These are phyloP conservation scores for Aspergillus clavatus DNA, from an alignment of 2,329 filamentous ascomycete genomes.

Conservation along the genomic window DNA sequence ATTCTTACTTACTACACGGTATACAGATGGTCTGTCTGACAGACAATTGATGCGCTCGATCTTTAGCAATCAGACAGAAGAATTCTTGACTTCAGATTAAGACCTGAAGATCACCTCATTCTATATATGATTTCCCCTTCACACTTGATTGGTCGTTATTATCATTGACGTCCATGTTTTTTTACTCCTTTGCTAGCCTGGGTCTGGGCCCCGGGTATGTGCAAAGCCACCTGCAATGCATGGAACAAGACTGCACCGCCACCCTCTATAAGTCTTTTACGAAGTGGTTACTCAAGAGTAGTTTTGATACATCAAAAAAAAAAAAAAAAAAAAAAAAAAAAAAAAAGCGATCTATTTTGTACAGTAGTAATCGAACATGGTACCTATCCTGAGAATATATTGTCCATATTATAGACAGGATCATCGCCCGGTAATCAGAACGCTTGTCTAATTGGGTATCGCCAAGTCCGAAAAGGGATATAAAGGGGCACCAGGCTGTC, in stretches of 20 bases:
- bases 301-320: neutral
- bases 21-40: too few relatives aligned
- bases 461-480: conserved; percentile 2
- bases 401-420: neutral
- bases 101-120: too few relatives aligned
- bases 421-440: neutral
- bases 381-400: neutral
- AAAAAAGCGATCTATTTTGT: too few relatives aligned
- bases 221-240: conserved; percentile 2
- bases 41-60: too few relatives aligned
- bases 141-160: too few relatives aligned
- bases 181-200: neutral
- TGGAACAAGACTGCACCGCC: conserved; percentile 17
- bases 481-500: neutral
- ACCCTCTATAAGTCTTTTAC: conserved; percentile 7
- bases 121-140: too few relatives aligned
- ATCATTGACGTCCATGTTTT: too few relatives aligned
- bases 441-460: conserved; percentile 4
- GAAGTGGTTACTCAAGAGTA: too few relatives aligned
- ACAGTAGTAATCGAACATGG: neutral
- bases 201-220: neutral
- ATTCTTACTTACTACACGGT: too few relatives aligned
- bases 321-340: too few relatives aligned
- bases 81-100: too few relatives aligned
- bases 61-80: too few relatives aligned